These are phyloP conservation scores for Fonsecaea multimorphosa DNA, from an alignment of 2,329 filamentous ascomycete species.

Conservation along the genomic window DNA sequence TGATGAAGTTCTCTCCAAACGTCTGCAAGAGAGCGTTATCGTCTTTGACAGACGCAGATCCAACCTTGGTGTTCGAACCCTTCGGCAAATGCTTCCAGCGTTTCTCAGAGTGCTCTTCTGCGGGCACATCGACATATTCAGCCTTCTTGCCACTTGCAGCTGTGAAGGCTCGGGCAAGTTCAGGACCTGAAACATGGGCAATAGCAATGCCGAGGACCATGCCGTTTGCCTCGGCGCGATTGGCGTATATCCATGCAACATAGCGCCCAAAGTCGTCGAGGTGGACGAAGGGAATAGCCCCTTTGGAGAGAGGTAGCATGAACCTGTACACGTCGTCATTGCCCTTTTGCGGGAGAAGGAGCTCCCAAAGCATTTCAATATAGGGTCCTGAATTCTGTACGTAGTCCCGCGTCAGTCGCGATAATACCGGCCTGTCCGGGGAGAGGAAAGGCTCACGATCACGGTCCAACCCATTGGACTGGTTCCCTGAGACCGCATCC, in stretches of 20 bases:
- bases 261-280: slow-evolving; percentile 57
- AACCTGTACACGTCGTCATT: slow-evolving; percentile 51
- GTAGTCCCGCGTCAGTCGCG: not conserved
- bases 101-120: slow-evolving; percentile 45
- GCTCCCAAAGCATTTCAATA: slow-evolving; percentile 39
- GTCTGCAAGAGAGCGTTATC: slow-evolving; percentile 48
- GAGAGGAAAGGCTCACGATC: not conserved
- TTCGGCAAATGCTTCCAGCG: slow-evolving; percentile 5
- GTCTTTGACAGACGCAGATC: slow-evolving; percentile 41
- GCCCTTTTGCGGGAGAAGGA: slow-evolving; percentile 44
- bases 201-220: slow-evolving; percentile 54
- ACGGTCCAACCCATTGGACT: slow-evolving; percentile 30
- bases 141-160: slow-evolving; percentile 52
- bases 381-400: slow-evolving; percentile 37
- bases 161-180: slow-evolving; percentile 51
- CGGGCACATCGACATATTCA: slow-evolving; percentile 45
- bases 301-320: slow-evolving; percentile 48
- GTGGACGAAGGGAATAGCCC: slow-evolving; percentile 49
- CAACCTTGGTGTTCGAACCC: slow-evolving; percentile 30
- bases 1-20: slow-evolving; percentile 56
- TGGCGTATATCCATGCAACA: slow-evolving; percentile 56
- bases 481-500: slow-evolving; percentile 21
- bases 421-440: not conserved
- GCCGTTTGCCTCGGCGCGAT: slow-evolving; percentile 51
- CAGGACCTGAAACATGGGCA: slow-evolving; percentile 48